Percentiles rank a stretch among this genome's conserved stretches.
Conservation (phyloP, 441 rosid genomes). For the Syzygium syzygioides region DNA sequence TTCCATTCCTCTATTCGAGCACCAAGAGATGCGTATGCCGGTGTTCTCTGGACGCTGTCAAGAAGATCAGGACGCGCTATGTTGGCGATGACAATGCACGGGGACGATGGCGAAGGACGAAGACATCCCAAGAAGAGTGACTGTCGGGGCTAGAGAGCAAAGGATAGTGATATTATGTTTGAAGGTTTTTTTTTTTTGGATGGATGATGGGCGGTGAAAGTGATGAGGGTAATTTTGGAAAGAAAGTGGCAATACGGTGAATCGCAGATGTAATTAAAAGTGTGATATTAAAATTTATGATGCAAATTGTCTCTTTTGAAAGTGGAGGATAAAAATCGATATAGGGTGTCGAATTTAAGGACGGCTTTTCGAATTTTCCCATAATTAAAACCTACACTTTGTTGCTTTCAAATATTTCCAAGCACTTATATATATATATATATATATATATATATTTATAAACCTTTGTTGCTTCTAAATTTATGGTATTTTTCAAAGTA, state of each 20-base stretch:
- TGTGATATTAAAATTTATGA: too few species aligned
- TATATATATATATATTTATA: too few species aligned
- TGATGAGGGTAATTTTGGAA: too few species aligned
- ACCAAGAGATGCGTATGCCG: too few species aligned
- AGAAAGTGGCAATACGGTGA: too few species aligned
- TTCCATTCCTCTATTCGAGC: too few species aligned
- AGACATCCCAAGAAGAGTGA: neutral
- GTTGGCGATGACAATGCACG: neutral
- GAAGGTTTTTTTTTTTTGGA: neutral
- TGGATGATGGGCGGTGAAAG: neutral
- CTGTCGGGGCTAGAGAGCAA: neutral
- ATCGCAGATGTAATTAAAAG: too few species aligned
- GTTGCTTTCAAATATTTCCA: neutral
- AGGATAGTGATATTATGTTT: too few species aligned
- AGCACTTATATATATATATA: too few species aligned
- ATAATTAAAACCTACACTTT: neutral
- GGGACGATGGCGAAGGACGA: neutral
- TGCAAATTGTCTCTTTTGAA: neutral
- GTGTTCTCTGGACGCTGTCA: neutral
- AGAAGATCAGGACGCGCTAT: neutral
- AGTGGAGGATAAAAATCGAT: neutral
- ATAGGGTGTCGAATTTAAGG: neutral
- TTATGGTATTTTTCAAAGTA: neutral
- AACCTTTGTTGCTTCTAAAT: neutral
- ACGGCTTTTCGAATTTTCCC: neutral